Conservation (phyloP, 257 asterid genomes). For the Thymus mandschuricus region DNA sequence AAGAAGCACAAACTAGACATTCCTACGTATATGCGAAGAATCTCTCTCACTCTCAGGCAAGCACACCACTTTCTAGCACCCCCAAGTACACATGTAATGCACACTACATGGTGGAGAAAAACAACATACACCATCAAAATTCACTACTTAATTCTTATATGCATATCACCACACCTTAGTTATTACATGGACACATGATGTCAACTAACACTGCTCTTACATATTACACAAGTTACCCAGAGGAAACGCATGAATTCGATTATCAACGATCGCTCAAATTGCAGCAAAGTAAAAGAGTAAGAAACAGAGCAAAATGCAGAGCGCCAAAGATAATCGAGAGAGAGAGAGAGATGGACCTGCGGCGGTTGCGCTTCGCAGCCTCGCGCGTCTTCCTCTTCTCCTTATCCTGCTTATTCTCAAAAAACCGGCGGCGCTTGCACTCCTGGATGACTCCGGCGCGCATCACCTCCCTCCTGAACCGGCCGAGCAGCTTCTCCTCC, state of each 20-base stretch:
- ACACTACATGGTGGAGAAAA: not conserved
- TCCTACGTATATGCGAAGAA: not conserved
- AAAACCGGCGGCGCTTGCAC: slow-evolving; percentile 71
- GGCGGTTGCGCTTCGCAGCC: slow-evolving; percentile 87
- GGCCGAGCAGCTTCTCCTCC: slow-evolving; percentile 80
- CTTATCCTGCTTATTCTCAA: slow-evolving; percentile 84
- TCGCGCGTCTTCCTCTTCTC: slow-evolving; percentile 81
- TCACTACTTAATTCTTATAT: not conserved
- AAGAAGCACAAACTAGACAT: not conserved
- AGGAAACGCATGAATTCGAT: not conserved
- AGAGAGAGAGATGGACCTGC: slow-evolving; percentile 47
- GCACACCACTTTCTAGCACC: not conserved
- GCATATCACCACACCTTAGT: not conserved
- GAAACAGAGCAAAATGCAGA: not conserved
- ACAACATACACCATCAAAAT: not conserved
- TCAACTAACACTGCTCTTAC: not conserved
- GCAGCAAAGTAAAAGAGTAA: not conserved
- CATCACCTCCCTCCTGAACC: slow-evolving; percentile 92
- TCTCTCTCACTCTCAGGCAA: not conserved
- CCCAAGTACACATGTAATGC: slow-evolving; percentile 3
- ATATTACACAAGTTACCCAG: not conserved
- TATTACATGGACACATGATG: not conserved
- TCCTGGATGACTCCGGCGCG: slow-evolving; percentile 91
- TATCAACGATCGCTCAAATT: not conserved
- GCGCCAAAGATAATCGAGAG: not conserved